Conservation (phyloP, 2,329 filamentous ascomycete species). For the Penicillium concentricum region DNA sequence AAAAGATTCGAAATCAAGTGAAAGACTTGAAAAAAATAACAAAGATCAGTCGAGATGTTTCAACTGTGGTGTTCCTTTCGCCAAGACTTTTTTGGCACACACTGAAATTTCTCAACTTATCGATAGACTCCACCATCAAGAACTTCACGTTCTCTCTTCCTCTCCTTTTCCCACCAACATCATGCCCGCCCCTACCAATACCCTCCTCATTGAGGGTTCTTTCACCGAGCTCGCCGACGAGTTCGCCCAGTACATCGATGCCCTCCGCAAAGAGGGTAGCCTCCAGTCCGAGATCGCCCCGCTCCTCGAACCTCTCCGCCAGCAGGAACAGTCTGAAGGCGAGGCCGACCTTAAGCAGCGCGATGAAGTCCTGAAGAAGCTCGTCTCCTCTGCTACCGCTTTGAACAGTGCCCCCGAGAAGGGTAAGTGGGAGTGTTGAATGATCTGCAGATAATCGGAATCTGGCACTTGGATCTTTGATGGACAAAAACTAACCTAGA, state of each 20-base stretch:
- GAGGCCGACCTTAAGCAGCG: slow-evolving; percentile 60
- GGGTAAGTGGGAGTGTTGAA: slow-evolving; percentile 45
- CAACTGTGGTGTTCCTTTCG: slow-evolving; percentile 24
- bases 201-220: slow-evolving; percentile 78
- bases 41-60: slow-evolving; percentile 7
- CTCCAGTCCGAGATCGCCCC: slow-evolving; percentile 66
- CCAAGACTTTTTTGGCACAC: slow-evolving; percentile 44
- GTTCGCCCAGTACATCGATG: slow-evolving; percentile 90
- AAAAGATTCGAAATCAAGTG: background rate
- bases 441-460: slow-evolving; percentile 12
- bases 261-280: slow-evolving; percentile 65
- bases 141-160: slow-evolving; percentile 20
- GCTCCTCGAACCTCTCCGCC: slow-evolving; percentile 58
- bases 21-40: background rate
- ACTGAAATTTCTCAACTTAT: slow-evolving; percentile 44
- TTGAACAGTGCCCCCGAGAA: slow-evolving; percentile 89
- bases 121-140: slow-evolving; percentile 39
- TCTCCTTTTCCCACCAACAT: slow-evolving; percentile 20
- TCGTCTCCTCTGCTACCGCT: slow-evolving; percentile 74
- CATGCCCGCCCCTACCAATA: slow-evolving; percentile 62
- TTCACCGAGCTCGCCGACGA: slow-evolving; percentile 93
- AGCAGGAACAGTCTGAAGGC: slow-evolving; percentile 54
- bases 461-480: slow-evolving; percentile 9
- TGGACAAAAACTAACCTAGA: slow-evolving; percentile 16
- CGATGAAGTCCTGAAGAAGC: slow-evolving; percentile 83